A percentile compares a stretch with the other conserved stretches of the same genome.
These are phyloP conservation scores for Schizopora paradoxa DNA, from an alignment of 1,284 basidiomycete genomes.

Conservation along the genomic window DNA sequence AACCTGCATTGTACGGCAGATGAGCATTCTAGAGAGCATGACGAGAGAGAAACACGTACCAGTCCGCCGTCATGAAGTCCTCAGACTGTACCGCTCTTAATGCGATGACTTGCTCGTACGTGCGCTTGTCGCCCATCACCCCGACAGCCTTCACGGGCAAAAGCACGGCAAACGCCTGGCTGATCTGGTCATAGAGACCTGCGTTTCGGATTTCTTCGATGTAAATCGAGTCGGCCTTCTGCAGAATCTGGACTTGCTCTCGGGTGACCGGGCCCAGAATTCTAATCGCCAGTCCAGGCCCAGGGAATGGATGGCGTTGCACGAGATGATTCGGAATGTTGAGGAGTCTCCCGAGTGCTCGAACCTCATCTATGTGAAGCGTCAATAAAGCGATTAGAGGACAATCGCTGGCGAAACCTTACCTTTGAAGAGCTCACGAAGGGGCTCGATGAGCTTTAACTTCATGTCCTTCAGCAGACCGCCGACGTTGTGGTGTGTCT, in stretches of 20 bases:
- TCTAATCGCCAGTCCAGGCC: constrained; percentile 97
- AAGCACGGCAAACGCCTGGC: constrained; percentile 95
- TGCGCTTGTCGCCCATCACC: constrained; percentile 95
- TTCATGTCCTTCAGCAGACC: constrained; percentile 98
- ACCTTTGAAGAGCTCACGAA: constrained; percentile 99
- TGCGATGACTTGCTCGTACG: constrained; percentile 95
- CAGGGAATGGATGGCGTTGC: constrained; percentile 98
- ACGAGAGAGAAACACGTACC: constrained; percentile 40
- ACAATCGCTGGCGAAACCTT: constrained; percentile 21
- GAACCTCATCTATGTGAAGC: constrained; percentile 78
- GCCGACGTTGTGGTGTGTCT: constrained; percentile 99
- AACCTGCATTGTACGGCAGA: no score
- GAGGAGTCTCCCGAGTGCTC: constrained; percentile 86
- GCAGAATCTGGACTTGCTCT: constrained; percentile 91
- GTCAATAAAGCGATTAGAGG: constrained; percentile 4
- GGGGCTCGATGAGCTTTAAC: constrained; percentile 96
- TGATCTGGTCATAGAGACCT: constrained; percentile 89
- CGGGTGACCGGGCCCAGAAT: constrained; percentile 94
- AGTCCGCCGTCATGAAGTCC: constrained; percentile 98
- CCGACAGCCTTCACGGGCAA: constrained; percentile 97
- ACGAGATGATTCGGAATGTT: constrained; percentile 92
- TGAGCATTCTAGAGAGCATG: no score
- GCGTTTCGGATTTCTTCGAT: constrained; percentile 97
- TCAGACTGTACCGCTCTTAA: constrained; percentile 89
- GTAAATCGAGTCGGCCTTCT: constrained; percentile 94